Evolutionary conservation across 1,284 basidiomycete species (phyloP), one percentile per base, ranked within the genome.

Genomic region (Leccinum angustisporum): DNA sequence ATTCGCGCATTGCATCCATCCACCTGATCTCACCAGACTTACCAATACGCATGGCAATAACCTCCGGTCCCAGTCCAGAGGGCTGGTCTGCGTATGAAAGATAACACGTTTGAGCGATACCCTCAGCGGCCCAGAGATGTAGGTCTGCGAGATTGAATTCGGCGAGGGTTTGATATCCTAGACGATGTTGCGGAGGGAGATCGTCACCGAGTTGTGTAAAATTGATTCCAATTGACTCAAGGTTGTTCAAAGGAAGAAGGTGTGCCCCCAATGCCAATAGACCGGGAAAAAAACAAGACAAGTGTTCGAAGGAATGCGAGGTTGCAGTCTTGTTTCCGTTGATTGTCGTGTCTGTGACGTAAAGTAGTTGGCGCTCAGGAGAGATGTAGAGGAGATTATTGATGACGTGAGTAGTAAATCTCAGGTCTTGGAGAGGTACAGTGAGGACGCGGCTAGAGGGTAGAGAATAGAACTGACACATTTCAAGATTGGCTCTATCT

Each of bases 271-370:
- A 81, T 1, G 90, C 88, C 60, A 92, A 79, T n/a, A 92, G 75
- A 16, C 89, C 91, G 0, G 89, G 88, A 55, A 91, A 79, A 79
- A 92, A 92, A 75, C 91, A 92, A 10, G 90, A 86, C 57, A 92
- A 78, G 68, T 92, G 90, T 66, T 92, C 90, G 60, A 91, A 86
- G 18, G 70, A 74, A 67, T 88, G 84, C 14, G 80, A 79, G 11
- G 83, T 80, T 16, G 67, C 66, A 31, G 67, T 72, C 40, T 66
- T 65, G 56, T 70, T 64, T 16, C 70, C 64, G 56, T 72, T 71
- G 6, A 72, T 72, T 14, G 61, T 66, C 14, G 79, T 78, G 67
- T 90, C 86, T 2, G 89, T 90, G 14, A 88, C 86, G 66, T 91
- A 92, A 48, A 92, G 81, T 10, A 92, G 79, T 33, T 83, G 73